Conservation (phyloP, 306 rosid species). For the Albizia julibrissin region DNA sequence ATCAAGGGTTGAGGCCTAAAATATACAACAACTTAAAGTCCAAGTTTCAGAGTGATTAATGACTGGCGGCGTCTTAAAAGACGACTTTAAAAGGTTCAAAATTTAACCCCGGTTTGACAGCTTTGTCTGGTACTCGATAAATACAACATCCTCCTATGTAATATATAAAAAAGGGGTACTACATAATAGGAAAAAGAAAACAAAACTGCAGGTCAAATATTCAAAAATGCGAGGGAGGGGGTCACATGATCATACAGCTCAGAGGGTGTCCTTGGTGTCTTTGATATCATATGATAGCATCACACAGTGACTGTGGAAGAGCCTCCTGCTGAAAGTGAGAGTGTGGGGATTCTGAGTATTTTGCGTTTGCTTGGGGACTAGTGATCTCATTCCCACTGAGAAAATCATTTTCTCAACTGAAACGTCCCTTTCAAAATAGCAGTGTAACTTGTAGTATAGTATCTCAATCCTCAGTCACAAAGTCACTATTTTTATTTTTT, state of each 20-base stretch:
- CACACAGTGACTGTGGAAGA: not conserved
- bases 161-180: not conserved
- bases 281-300: not conserved
- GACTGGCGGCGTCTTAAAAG: not conserved
- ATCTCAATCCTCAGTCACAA: conserved; percentile 28
- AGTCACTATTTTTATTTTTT: no score
- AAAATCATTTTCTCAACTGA: conserved; percentile 19
- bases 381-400: conserved; percentile 27
- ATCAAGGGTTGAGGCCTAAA: not conserved
- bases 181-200: not conserved
- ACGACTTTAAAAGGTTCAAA: not conserved
- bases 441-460: conserved; percentile 23
- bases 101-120: not conserved
- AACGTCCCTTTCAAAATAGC: conserved; percentile 35
- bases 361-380: conserved; percentile 14
- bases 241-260: conserved; percentile 38
- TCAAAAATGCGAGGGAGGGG: conserved; percentile 22
- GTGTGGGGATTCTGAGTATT: not conserved
- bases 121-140: not conserved
- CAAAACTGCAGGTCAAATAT: conserved; percentile 17
- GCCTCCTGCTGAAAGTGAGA: conserved; percentile 3
- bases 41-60: not conserved
- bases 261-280: conserved; percentile 20
- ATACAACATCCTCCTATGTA: not conserved
- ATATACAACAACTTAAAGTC: not conserved